Evolutionary conservation across 306 rosid genomes (phyloP).

Genomic region (Bauhinia variegata): DNA sequence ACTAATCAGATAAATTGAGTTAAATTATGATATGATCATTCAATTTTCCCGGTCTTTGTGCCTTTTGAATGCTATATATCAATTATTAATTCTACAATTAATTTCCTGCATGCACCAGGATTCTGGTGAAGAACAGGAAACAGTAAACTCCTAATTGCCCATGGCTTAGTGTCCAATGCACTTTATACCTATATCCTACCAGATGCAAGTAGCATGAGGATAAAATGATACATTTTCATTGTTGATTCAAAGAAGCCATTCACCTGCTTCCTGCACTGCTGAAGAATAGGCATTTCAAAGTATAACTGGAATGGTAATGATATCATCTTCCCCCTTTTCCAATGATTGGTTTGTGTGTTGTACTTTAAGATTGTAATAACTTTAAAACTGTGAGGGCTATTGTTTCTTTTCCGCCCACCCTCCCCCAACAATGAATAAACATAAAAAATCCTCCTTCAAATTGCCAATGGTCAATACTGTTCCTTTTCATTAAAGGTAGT

Average conservation of each 20-base stretch:
- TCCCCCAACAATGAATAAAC: no score
- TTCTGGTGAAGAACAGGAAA: slow-evolving; percentile 19
- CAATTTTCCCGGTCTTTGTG: slow-evolving; percentile 22
- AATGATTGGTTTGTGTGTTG: no score
- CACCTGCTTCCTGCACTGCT: background rate
- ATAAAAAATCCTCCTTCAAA: no score
- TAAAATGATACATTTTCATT: slow-evolving; percentile 15
- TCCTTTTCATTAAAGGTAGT: background rate
- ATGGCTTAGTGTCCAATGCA: no score
- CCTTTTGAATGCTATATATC: slow-evolving; percentile 6
- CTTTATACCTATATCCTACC: no score
- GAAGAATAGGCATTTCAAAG: background rate
- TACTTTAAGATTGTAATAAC: no score
- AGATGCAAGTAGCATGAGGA: slow-evolving; percentile 22
- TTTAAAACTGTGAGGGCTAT: no score
- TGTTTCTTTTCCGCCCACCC: no score
- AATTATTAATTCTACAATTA: slow-evolving; percentile 32
- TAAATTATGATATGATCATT: background rate
- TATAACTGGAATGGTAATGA: background rate
- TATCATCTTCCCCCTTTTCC: no score
- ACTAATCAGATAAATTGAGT: background rate
- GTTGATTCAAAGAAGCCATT: slow-evolving; percentile 17
- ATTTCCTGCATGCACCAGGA: slow-evolving; percentile 29
- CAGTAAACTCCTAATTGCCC: no score
- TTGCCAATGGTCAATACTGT: background rate